Conservation (phyloP, 352 stramenopile species). For the Phytopythium ostracodes region DNA sequence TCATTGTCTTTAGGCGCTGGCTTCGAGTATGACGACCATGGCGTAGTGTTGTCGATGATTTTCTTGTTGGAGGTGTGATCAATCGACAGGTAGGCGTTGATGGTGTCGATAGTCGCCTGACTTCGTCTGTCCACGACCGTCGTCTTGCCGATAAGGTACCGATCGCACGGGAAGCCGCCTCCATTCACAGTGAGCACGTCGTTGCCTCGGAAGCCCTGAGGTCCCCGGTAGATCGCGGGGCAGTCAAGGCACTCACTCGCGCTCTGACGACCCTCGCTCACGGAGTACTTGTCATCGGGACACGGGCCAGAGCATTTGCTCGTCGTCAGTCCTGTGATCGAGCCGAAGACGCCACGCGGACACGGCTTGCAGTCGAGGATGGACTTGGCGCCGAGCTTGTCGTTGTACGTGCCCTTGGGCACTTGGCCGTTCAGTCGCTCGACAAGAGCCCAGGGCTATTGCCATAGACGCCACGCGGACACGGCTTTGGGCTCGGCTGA, state of each 20-base stretch:
- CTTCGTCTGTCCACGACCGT: slow-evolving; percentile 32
- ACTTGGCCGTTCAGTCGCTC: slow-evolving; percentile 45
- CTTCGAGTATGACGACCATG: not conserved
- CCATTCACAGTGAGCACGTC: slow-evolving; percentile 26
- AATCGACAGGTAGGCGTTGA: slow-evolving; percentile 2
- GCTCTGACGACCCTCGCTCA: slow-evolving; percentile 43
- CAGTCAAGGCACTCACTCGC: slow-evolving; percentile 63
- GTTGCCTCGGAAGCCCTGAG: slow-evolving; percentile 56
- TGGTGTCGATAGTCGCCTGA: not conserved
- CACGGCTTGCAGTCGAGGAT: slow-evolving; percentile 63
- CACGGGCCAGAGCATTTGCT: slow-evolving; percentile 58
- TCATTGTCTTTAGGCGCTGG: not conserved
- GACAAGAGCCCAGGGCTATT: slow-evolving; percentile 53
- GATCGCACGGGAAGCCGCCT: slow-evolving; percentile 58
- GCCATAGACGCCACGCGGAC: slow-evolving; percentile 69
- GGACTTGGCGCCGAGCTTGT: slow-evolving; percentile 42
- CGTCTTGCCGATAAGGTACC: slow-evolving; percentile 39
- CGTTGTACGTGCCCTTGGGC: slow-evolving; percentile 62
- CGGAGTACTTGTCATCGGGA: slow-evolving; percentile 64
- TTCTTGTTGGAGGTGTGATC: not conserved
- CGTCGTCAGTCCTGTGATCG: slow-evolving; percentile 41
- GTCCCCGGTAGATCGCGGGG: slow-evolving; percentile 45
- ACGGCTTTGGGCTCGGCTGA: slow-evolving; percentile 37
- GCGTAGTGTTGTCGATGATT: slow-evolving; percentile 1
- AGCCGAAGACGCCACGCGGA: slow-evolving; percentile 58